Base-by-base conservation (phyloP, 352 stramenopile genomes). In the Globisporangium nagaii region DNA sequence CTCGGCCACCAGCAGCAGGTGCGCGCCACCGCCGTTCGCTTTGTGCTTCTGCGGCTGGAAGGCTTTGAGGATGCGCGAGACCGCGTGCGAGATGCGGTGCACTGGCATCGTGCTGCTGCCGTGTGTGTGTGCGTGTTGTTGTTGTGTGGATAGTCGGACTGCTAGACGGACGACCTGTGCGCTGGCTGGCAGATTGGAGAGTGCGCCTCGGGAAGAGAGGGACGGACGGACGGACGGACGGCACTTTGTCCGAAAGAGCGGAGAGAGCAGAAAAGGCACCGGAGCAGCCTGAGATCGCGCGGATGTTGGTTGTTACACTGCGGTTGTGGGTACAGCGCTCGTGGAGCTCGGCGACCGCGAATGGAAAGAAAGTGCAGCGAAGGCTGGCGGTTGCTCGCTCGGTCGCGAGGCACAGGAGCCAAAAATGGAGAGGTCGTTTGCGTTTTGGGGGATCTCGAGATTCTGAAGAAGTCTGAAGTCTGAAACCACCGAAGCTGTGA, bases 11-110 rank as follows among this genome's bases (percentile, higher is more conserved):
- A 78, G 55, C 28, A 62, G 53, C 40, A 62, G 35, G 1, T 60
- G 66, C 13, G 61, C 48, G 30, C 50, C 44, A 20, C 56, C 44
- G 5, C 53, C 20, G 53, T 58, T 32, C 27, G 19, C 52, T 20
- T 46, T 52, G 43, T 60, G 56, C 31, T 63, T n/a, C n/a, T n/a
- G 64, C 34, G 61, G 66, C 41, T 79, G 69, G 56, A 83, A 75
- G 12, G 70, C 55, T 20, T 64, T 63, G 54, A 80, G 35, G 22
- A 83, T 58, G 32, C 64, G 59, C 56, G 62, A 51, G 52, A 83
- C 62, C 1, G 67, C 62, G 53, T 65, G 67, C 51, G 70, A 79
- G 47, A 83, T 45, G 24, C 65, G 54, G 42, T 78, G 60, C 8
- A 70, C 15, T 58, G 75, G 7, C 44, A 49, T 60, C n/a, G n/a